Base-by-base conservation (phyloP, 345 rosid genomes). In the Citrus inodora region DNA sequence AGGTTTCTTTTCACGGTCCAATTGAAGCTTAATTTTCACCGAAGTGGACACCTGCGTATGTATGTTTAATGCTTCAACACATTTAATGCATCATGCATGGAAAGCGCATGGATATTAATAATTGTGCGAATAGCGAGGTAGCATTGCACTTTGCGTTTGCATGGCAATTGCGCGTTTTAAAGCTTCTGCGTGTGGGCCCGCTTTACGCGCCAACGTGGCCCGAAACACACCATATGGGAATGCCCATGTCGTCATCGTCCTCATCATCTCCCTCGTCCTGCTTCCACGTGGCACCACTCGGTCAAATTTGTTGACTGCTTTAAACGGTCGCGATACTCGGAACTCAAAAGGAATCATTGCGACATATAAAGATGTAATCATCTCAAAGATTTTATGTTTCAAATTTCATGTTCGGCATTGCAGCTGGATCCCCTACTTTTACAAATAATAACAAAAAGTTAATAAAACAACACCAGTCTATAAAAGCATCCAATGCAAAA, bases 211-310 rank as follows among this genome's bases (percentile, higher is more conserved):
- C 64, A 10, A 10, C 63, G 70, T 75, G 82, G 82, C 80, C n/a
- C 21, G 37, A 67, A 67, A 40, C 80, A 76, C 16, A 42, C 67
- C 85, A 79, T 72, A 71, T 82, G 80, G 65, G 40, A 48, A 48
- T 79, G 60, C 42, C 80, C 80, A 70, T 35, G 71, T 79, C 75
- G 75, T 79, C 75, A 0, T 53, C 58, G 76, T 4, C 76, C 24
- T 14, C 76, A 32, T 21, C 71, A n/a, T 25, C 17, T 7, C 58
- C 64, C 4, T 63, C 37, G 55, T 70, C 73, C 35, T 70, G 22
- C 64, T 7, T 58, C 79, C 77, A 71, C 76, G 70, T 71, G 80
- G 69, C 80, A 25, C 61, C 53, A 62, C 19, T 62, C 32, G 9
- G 64, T 46, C 70, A 64, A 48, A 69, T 5, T 16, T 24, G 24